Evolutionary conservation across 768 basidiomycete species (phyloP).

Genomic region (Agaricus blazei): DNA sequence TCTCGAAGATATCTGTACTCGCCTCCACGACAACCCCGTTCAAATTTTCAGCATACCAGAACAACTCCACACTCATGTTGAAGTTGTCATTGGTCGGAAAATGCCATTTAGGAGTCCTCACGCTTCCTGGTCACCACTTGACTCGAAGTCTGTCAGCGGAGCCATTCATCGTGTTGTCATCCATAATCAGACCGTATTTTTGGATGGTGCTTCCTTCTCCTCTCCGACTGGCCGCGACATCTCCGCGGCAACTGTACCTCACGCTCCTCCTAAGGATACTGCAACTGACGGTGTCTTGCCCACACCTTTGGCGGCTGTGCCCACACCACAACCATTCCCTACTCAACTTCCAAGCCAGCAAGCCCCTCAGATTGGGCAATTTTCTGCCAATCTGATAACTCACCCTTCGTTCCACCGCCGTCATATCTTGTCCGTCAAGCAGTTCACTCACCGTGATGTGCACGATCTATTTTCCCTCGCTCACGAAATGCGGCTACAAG

Average conservation of each 20-base stretch:
- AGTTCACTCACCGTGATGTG: constrained; percentile 84
- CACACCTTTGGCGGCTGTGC: constrained; percentile 15
- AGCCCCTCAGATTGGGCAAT: constrained; percentile 28
- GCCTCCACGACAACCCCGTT: constrained; percentile 88
- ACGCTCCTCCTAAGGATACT: constrained; percentile 20
- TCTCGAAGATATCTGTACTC: constrained; percentile 74
- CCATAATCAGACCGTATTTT: constrained; percentile 81
- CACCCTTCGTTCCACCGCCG: constrained; percentile 90
- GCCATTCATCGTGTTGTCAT: constrained; percentile 88
- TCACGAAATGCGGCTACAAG: constrained; percentile 94
- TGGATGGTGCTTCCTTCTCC: constrained; percentile 74
- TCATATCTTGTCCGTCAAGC: constrained; percentile 92
- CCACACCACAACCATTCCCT: constrained; percentile 3
- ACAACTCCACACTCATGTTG: constrained; percentile 81
- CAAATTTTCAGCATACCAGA: constrained; percentile 90
- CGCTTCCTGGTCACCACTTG: constrained; percentile 80
- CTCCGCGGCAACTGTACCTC: constrained; percentile 53
- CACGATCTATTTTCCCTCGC: constrained; percentile 93
- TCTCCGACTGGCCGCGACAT: constrained; percentile 66
- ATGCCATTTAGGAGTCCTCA: constrained; percentile 46
- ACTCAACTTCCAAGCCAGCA: constrained; percentile 18
- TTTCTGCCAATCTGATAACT: constrained; percentile 47
- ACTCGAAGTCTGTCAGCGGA: constrained; percentile 56
- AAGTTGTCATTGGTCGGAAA: constrained; percentile 84
- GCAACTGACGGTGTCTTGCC: constrained; percentile 4